Base-by-base conservation (phyloP, 495 filamentous ascomycete genomes). In the Ascobolus immersus region DNA sequence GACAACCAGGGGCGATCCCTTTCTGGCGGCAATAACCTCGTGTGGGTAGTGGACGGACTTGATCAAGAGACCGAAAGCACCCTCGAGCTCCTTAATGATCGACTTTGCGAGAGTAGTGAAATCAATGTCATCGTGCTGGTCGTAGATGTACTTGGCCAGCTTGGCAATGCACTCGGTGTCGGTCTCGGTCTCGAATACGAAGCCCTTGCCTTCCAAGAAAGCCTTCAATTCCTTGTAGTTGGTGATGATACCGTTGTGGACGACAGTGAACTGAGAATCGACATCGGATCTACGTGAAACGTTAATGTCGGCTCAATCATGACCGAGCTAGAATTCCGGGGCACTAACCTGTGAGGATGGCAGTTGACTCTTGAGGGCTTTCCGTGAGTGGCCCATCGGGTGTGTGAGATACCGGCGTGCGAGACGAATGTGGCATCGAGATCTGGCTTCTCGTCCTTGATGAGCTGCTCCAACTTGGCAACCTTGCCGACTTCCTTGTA, bases 401-500 rank as follows among this genome's bases (percentile, higher is more conserved):
- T 96, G 68, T 96, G 86, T 45, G 86, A 76, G 59, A 96, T 96
- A 52, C 84, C 86, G 52, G 77, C 80, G 57, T 94, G 86, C 33
- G 79, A 93, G 52, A 93, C 86, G 53, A 92, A 94, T 44, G 78
- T 65, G 60, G 89, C 90, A 51, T 62, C 74, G 45, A 80, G 59
- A 57, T 94, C 77, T 50, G 77, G 68, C 44, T 82, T 65, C 47
- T 62, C 62, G 51, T 78, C 70, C 17, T 72, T 76, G 46, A 93
- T 81, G 56, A 94, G 77, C 54, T 78, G 60, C 67, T 77, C 89
- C 50, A 96, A 61, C 58, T 90, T 90, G 44, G 73, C 81, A 33
- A 96, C 86, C 67, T 96, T 96, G 59, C 86, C 86, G 22, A 96
- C 86, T 57, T 94, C 89, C 62, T 96, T 96, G 67, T 78, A 94